Conservation (phyloP, 148 eudicot species). For the Talinum fruticosum region DNA sequence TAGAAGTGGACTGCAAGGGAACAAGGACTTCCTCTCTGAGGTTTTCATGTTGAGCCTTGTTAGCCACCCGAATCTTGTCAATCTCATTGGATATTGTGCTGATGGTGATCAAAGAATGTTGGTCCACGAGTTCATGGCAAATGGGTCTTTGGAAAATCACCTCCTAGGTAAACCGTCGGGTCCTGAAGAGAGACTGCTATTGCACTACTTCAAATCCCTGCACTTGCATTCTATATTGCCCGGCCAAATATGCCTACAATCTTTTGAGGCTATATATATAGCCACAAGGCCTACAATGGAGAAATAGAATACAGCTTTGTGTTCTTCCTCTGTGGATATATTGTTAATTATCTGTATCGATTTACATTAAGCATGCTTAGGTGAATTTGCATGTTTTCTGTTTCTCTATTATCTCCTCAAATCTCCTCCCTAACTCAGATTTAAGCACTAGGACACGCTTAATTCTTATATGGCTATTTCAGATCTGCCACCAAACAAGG, state of each 20-base stretch:
- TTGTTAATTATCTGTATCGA: background rate
- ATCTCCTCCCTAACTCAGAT: background rate
- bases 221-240: background rate
- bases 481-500: slow-evolving; percentile 49
- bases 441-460: background rate
- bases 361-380: background rate
- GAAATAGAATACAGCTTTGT: no score
- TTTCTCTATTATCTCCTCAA: background rate
- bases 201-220: background rate
- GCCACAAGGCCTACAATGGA: no score
- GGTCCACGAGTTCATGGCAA: slow-evolving; percentile 82
- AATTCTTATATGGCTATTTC: background rate
- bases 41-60: slow-evolving; percentile 66
- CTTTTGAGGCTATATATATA: no score
- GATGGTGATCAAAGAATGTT: slow-evolving; percentile 88
- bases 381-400: background rate
- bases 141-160: slow-evolving; percentile 75
- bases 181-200: background rate
- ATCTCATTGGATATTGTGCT: slow-evolving; percentile 83
- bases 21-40: slow-evolving; percentile 74
- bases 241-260: no score
- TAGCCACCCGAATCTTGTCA: slow-evolving; percentile 76
- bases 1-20: slow-evolving; percentile 74
- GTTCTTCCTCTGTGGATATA: background rate
- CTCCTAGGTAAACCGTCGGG: slow-evolving; percentile 57